phyloP scores from a whole-genome alignment of 2,329 filamentous ascomycete genomes.

The Fusarium vanettenii region DNA sequence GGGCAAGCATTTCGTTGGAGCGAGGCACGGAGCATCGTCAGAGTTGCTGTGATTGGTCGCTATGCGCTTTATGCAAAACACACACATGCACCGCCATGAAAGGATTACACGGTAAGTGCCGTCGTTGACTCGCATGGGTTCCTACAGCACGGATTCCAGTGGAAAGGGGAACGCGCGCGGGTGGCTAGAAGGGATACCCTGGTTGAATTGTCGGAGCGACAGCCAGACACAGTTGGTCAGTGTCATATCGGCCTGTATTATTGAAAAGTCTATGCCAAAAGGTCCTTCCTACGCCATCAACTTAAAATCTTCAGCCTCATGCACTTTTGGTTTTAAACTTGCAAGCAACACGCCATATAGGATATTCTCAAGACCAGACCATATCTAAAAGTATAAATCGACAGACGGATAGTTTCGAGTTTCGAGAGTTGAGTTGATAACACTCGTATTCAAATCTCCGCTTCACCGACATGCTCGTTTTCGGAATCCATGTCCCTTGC shows the following conservation, averaged over 20 bases:
- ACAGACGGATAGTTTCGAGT: neutral
- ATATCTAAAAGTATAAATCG: conserved; percentile 2
- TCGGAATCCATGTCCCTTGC: conserved; percentile 42
- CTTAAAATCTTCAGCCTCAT: neutral
- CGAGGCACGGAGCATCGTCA: neutral
- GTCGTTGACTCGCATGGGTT: neutral
- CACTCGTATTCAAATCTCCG: conserved; percentile 1
- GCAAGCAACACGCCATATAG: neutral
- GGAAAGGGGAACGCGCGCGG: neutral
- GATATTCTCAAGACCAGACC: neutral
- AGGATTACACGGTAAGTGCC: neutral
- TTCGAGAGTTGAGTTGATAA: neutral
- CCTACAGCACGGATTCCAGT: too few relatives aligned
- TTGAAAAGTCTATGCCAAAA: neutral
- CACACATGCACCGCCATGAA: neutral
- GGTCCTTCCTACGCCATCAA: neutral
- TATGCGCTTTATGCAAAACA: conserved; percentile 1
- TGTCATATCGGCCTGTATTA: neutral
- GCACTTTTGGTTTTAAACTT: neutral
- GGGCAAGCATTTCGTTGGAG: conserved; percentile 5
- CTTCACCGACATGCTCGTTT: conserved; percentile 49
- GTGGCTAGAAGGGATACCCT: neutral
- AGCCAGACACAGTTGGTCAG: neutral
- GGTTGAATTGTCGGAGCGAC: neutral
- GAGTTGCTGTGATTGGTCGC: neutral